Percentiles rank a stretch among this genome's conserved stretches.
These are phyloP conservation scores for Crucihimalaya himalaica DNA, from an alignment of 345 rosid genomes.

Conservation along the genomic window DNA sequence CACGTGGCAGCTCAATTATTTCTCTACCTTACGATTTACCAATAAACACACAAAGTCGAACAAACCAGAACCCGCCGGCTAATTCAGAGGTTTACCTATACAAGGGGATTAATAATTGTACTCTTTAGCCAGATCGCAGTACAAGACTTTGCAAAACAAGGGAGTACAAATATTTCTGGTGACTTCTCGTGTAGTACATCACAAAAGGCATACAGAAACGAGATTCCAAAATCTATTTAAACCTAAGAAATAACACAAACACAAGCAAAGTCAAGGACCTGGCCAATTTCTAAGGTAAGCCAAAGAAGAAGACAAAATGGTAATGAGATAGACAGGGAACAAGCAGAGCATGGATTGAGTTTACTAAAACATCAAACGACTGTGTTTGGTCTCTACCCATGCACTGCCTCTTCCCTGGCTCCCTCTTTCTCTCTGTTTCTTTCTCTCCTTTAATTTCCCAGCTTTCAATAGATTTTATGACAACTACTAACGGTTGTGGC, in stretches of 20 bases:
- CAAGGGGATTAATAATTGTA: not conserved
- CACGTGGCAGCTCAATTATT: slow-evolving; percentile 36
- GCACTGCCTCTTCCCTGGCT: slow-evolving; percentile 99
- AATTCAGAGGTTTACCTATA: not conserved
- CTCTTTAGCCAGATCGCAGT: not conserved
- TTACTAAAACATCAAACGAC: slow-evolving; percentile 42
- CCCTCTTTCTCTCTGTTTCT: slow-evolving; percentile 39
- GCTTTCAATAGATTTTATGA: slow-evolving; percentile 7
- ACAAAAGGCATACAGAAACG: not conserved
- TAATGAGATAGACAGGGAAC: slow-evolving; percentile 55
- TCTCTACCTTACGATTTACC: slow-evolving; percentile 8
- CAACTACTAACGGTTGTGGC: slow-evolving; percentile 23
- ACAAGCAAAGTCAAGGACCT: slow-evolving; percentile 18
- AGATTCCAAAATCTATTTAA: slow-evolving; percentile 36
- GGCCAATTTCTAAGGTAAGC: slow-evolving; percentile 3
- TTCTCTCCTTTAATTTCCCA: not conserved
- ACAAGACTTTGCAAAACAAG: slow-evolving; percentile 25
- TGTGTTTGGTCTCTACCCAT: slow-evolving; percentile 65
- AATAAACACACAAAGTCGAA: slow-evolving; percentile 17
- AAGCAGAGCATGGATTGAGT: slow-evolving; percentile 74
- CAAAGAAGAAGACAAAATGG: slow-evolving; percentile 44
- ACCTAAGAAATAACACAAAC: not conserved
- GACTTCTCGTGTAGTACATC: slow-evolving; percentile 37
- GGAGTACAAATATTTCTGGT: slow-evolving; percentile 28
- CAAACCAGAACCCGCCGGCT: not conserved